These are phyloP conservation scores for Beauveria rudraprayagi DNA, from an alignment of 2,329 filamentous ascomycete species.

Conservation along the genomic window DNA sequence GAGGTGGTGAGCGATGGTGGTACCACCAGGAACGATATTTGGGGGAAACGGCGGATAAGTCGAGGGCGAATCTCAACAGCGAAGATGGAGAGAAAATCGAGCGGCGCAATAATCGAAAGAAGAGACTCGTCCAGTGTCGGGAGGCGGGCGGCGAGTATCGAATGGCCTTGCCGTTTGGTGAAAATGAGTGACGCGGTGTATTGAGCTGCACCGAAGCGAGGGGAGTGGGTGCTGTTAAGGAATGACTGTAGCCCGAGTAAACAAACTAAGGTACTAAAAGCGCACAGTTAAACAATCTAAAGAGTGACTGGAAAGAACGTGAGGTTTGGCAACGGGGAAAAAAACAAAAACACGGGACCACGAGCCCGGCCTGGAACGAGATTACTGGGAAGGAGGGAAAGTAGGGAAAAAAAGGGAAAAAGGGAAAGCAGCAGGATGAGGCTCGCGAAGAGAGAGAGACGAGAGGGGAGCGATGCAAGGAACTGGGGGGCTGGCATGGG, in stretches of 20 bases:
- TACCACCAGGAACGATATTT: constrained; percentile 9
- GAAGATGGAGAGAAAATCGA: not conserved
- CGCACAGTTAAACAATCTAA: not conserved
- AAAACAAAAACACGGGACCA: constrained; percentile 8
- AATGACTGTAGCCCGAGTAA: constrained; percentile 10
- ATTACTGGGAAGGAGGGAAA: constrained; percentile 4
- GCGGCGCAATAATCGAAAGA: not conserved
- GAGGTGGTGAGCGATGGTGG: not conserved
- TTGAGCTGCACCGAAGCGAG: not conserved
- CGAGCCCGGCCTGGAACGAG: constrained; percentile 10
- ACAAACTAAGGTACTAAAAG: not conserved
- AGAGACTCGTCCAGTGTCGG: not conserved
- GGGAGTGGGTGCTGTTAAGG: constrained; percentile 1
- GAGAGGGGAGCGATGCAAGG: not conserved
- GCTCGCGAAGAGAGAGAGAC: not conserved
- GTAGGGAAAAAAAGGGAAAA: not conserved
- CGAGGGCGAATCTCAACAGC: not conserved
- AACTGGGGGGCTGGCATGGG: not conserved
- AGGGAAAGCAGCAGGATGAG: not conserved
- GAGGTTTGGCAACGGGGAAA: not conserved
- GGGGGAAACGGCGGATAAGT: not conserved
- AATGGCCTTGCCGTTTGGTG: not conserved
- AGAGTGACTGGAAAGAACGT: constrained; percentile 9
- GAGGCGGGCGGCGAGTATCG: not conserved
- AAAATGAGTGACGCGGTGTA: constrained; percentile 7